Percentiles rank a stretch among this genome's conserved stretches.
Conservation (phyloP, 495 filamentous ascomycete genomes). For the Penicillium canescens region DNA sequence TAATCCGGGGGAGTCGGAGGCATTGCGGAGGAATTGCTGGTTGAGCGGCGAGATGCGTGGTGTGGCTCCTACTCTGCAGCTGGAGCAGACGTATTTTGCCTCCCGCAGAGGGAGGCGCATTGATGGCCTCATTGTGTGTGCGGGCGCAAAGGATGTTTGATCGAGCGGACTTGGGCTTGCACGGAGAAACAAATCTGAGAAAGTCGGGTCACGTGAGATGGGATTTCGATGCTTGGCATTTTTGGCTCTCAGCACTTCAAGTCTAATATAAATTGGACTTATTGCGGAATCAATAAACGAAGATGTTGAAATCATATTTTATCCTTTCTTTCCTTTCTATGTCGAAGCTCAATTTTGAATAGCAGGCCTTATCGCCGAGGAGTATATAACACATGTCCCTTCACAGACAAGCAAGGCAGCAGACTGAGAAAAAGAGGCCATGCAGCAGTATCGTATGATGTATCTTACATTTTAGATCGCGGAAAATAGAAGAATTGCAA, state of each 20-base stretch:
- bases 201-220: constrained; percentile 24
- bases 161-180: constrained; percentile 23
- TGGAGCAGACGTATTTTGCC: constrained; percentile 45
- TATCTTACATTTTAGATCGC: too few relatives aligned
- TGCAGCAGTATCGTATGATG: too few relatives aligned
- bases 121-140: constrained; percentile 42
- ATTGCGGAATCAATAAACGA: too few relatives aligned
- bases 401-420: too few relatives aligned
- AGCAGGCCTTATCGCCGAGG: too few relatives aligned
- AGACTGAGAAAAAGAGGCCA: too few relatives aligned
- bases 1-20: constrained; percentile 39
- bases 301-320: too few relatives aligned
- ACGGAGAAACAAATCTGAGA: constrained; percentile 26
- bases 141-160: constrained; percentile 14
- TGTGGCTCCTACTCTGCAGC: constrained; percentile 39
- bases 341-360: too few relatives aligned
- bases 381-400: too few relatives aligned
- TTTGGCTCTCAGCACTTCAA: neutral
- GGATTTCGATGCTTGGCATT: constrained; percentile 16
- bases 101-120: constrained; percentile 40
- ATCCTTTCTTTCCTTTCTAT: too few relatives aligned
- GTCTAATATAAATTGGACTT: too few relatives aligned
- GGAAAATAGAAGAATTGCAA: too few relatives aligned
- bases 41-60: constrained; percentile 41
- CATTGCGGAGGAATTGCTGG: constrained; percentile 44